These are phyloP conservation scores for Zizania palustris DNA, from an alignment of 202 grass and related monocot species.

Conservation along the genomic window DNA sequence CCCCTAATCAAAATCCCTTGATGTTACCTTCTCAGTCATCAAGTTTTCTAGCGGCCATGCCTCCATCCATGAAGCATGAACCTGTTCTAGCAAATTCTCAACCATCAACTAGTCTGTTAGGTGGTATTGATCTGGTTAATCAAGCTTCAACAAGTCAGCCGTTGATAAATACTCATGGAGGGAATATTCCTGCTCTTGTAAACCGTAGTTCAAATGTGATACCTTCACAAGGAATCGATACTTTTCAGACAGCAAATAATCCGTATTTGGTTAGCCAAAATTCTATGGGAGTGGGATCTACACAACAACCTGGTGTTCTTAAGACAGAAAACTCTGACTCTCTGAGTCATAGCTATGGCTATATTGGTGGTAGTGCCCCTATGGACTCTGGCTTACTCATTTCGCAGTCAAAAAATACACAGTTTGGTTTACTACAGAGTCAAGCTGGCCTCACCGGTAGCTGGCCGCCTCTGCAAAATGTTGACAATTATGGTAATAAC, in stretches of 20 bases:
- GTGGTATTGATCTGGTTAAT: constrained; percentile 57
- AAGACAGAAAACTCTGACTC: constrained; percentile 51
- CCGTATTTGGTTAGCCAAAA: constrained; percentile 49
- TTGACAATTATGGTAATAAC: constrained; percentile 50
- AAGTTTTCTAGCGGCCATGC: constrained; percentile 48
- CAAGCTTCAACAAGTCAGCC: constrained; percentile 55
- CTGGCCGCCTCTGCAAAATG: constrained; percentile 51
- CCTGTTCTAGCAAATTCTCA: constrained; percentile 41
- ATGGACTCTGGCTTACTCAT: constrained; percentile 53
- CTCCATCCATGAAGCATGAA: constrained; percentile 57
- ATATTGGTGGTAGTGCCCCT: constrained; percentile 33
- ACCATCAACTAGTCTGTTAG: constrained; percentile 45
- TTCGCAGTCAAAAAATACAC: constrained; percentile 62
- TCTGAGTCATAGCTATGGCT: constrained; percentile 48
- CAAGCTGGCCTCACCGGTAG: constrained; percentile 55
- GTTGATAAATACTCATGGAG: constrained; percentile 49
- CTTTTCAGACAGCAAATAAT: constrained; percentile 54
- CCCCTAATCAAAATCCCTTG: constrained; percentile 59
- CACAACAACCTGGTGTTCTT: constrained; percentile 42
- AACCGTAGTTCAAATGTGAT: constrained; percentile 46
- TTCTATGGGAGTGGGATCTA: constrained; percentile 49
- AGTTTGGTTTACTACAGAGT: constrained; percentile 59
- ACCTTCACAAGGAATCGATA: constrained; percentile 50
- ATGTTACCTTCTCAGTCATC: constrained; percentile 47
- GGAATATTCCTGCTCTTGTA: constrained; percentile 53